phyloP scores from a whole-genome alignment of 1,284 basidiomycete genomes.

The Cryptococcus amylolentus region DNA sequence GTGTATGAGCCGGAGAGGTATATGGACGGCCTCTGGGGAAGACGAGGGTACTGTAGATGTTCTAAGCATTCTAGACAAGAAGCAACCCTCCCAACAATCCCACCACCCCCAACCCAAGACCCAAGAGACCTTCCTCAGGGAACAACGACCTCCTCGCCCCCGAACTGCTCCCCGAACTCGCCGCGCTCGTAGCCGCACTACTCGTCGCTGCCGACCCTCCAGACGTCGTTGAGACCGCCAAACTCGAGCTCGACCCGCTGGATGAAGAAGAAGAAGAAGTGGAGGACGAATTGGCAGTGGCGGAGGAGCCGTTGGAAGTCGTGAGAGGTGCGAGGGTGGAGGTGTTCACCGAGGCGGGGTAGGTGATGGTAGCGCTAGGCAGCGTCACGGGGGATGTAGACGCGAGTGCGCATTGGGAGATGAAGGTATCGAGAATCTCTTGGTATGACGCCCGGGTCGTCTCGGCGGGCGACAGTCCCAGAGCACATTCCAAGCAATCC shows the following conservation, averaged over 20 bases:
- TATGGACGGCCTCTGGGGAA: too few relatives aligned
- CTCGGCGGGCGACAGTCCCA: conserved; percentile 5
- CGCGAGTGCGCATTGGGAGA: conserved; percentile 15
- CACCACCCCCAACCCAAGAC: too few relatives aligned
- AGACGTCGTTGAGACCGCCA: neutral
- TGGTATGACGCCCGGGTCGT: conserved; percentile 6
- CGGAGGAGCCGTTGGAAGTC: neutral
- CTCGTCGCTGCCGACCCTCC: too few relatives aligned
- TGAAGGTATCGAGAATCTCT: conserved; percentile 11
- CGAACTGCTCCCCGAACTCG: too few relatives aligned
- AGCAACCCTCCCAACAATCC: too few relatives aligned
- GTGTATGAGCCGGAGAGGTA: too few relatives aligned
- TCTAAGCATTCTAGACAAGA: too few relatives aligned
- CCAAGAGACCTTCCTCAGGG: too few relatives aligned
- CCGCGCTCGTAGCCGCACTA: too few relatives aligned
- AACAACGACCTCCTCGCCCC: too few relatives aligned
- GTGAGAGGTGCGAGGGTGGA: neutral
- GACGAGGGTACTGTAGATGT: too few relatives aligned
- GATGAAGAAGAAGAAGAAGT: neutral
- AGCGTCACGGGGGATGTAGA: conserved; percentile 9
- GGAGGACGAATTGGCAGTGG: neutral
- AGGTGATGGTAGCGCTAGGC: conserved; percentile 16
- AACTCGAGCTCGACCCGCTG: neutral
- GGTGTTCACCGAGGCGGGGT: conserved; percentile 2
- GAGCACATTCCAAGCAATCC: conserved; percentile 13